Percentiles rank a stretch among this genome's conserved stretches.
Evolutionary conservation across 2,329 filamentous ascomycete genomes (phyloP).

Genomic region (Fonsecaea multimorphosa): DNA sequence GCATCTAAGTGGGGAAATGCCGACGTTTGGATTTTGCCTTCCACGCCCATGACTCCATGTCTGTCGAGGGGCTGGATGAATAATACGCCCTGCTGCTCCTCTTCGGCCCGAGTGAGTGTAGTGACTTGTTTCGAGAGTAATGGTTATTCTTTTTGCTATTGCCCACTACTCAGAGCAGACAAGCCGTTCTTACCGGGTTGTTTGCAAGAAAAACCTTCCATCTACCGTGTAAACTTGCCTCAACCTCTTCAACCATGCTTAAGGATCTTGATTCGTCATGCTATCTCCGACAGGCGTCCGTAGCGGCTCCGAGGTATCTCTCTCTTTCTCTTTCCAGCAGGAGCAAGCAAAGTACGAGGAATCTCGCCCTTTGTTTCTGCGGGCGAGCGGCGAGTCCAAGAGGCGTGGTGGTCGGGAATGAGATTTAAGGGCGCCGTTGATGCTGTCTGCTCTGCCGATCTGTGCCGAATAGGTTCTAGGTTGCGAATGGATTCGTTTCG

Average conservation of each 20-base stretch:
- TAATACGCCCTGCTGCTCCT: conserved; percentile 13
- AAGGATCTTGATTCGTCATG: conserved; percentile 4
- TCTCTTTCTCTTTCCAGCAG: neutral
- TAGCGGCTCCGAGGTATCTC: neutral
- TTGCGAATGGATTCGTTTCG: neutral
- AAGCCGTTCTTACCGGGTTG: neutral
- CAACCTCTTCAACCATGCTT: neutral
- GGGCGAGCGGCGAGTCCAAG: neutral
- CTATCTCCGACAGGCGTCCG: conserved; percentile 6
- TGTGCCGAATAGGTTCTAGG: neutral
- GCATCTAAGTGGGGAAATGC: neutral
- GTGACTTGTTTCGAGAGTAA: neutral
- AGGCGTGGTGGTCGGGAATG: neutral
- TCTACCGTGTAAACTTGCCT: no score
- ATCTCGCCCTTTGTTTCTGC: neutral
- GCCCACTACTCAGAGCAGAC: neutral
- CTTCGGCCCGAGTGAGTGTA: conserved; percentile 1
- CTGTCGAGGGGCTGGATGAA: conserved; percentile 15
- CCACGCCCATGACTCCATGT: neutral
- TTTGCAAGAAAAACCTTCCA: neutral
- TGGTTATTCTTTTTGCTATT: neutral
- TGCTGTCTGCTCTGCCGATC: neutral
- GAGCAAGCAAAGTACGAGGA: neutral
- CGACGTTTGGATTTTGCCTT: neutral
- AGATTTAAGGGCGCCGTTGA: neutral